These are phyloP conservation scores for Extremus antarcticus DNA, from an alignment of 495 filamentous ascomycete species.

Conservation along the genomic window DNA sequence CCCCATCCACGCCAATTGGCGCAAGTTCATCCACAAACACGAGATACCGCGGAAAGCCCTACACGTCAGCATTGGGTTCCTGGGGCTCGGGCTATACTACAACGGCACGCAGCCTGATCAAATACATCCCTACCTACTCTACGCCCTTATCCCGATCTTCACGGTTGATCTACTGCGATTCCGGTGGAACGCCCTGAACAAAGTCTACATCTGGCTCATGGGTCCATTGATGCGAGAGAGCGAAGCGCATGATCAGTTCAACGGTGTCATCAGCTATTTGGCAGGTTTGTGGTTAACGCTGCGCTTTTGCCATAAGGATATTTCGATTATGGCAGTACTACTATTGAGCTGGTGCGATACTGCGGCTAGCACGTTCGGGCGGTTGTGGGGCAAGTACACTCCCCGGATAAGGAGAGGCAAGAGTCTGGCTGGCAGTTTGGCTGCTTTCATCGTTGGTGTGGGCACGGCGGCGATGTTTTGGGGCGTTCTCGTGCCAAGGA, in stretches of 20 bases:
- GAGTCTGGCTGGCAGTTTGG: slow-evolving; percentile 77
- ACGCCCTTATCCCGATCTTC: slow-evolving; percentile 78
- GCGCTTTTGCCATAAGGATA: slow-evolving; percentile 82
- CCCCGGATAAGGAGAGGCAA: slow-evolving; percentile 75
- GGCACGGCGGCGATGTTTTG: slow-evolving; percentile 75
- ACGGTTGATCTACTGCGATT: slow-evolving; percentile 74
- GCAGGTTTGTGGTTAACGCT: slow-evolving; percentile 80
- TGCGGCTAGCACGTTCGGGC: slow-evolving; percentile 84
- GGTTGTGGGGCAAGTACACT: slow-evolving; percentile 79
- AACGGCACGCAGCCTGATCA: slow-evolving; percentile 57
- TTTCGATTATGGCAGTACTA: slow-evolving; percentile 79
- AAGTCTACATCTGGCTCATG: slow-evolving; percentile 69
- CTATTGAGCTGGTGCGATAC: slow-evolving; percentile 97
- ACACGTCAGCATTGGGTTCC: slow-evolving; percentile 92
- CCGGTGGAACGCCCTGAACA: slow-evolving; percentile 68
- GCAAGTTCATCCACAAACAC: slow-evolving; percentile 59
- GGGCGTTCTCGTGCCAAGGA: slow-evolving; percentile 59
- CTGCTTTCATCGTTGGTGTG: slow-evolving; percentile 71
- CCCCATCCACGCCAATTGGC: slow-evolving; percentile 73
- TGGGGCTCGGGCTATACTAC: slow-evolving; percentile 73
- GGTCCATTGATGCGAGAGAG: slow-evolving; percentile 94
- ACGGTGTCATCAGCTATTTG: slow-evolving; percentile 94
- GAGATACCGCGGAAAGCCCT: slow-evolving; percentile 66
- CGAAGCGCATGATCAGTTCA: slow-evolving; percentile 74
- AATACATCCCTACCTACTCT: slow-evolving; percentile 75